Percentiles rank a stretch among this genome's conserved stretches.
These are phyloP conservation scores for Setaria italica DNA, from an alignment of 202 grass and related monocot genomes.

Conservation along the genomic window DNA sequence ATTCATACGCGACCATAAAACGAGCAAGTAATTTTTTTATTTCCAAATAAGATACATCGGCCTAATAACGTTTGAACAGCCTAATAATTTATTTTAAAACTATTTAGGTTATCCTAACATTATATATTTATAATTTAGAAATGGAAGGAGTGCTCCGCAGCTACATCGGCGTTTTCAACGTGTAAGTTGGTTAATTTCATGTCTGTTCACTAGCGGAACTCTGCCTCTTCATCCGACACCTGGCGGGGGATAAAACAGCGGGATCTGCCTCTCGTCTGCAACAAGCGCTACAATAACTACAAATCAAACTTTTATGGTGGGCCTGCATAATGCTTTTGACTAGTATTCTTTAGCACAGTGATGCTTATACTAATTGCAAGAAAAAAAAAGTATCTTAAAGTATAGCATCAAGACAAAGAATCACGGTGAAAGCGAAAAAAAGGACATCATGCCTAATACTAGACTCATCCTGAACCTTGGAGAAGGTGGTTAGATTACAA, in stretches of 20 bases:
- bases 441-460: background rate
- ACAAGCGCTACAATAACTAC: background rate
- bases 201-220: background rate
- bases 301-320: background rate
- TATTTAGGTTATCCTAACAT: no score
- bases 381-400: background rate
- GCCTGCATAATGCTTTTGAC: background rate
- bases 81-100: no score
- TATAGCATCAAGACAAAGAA: background rate
- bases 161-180: background rate
- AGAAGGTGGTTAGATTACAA: background rate
- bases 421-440: constrained; percentile 16
- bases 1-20: no score
- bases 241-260: background rate
- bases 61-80: no score
- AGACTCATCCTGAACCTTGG: constrained; percentile 10
- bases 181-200: background rate
- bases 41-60: no score
- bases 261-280: background rate
- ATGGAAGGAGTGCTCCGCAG: no score
- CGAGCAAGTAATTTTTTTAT: no score
- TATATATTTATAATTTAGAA: no score
- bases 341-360: constrained; percentile 5
- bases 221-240: background rate
- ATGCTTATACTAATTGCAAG: background rate